Base-by-base conservation (phyloP, 495 filamentous ascomycete species). In the Penicillium nucicola region DNA sequence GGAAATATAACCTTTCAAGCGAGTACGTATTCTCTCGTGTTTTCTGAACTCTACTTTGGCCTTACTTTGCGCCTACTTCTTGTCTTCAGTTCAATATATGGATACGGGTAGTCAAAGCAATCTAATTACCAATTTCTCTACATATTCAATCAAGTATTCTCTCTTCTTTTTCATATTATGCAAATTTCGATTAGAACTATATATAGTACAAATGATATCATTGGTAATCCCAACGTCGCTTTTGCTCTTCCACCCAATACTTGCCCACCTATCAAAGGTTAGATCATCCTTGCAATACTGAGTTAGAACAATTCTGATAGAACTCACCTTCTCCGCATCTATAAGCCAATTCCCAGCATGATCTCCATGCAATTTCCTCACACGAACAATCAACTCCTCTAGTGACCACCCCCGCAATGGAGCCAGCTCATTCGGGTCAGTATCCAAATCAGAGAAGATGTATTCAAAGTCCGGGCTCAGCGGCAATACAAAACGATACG, bases 401-500 rank as follows among this genome's bases (percentile, higher is more conserved):
- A 72, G 50, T 5, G 69, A 60, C 53, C 68, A 75, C 9, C 60
- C 56, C 15, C 66, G 60, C 9, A 72, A 50, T 2, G 65, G 41
- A 1, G 62, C 35, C 7, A 60, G 45, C 40, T 75, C 74, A 12
- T 65, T 49, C 0, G 69, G 72, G 42, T 77, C 74, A 3, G 31
- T 48, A 5, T 50, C 58, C 17, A 65, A 45, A 14, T 75, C 52
- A 0, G 66, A 67, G 42, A 76, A 77, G 12, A 56, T 49, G 22
- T 68, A 75, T 18, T 67, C 67, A 5, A 66, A 66, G n/a, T 67
- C 62, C 11, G 61, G 56, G 14, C 61, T 67, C 9, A 77, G 61
- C 0, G 74, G 74, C 12, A 76, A 35, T 19, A 76, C 60, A 0
- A 77, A 61, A 7, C 74, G 57, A 44, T 68, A 76, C 1, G 68